These are phyloP conservation scores for Pseudotulostoma volvatum DNA, from an alignment of 495 filamentous ascomycete species.

Conservation along the genomic window DNA sequence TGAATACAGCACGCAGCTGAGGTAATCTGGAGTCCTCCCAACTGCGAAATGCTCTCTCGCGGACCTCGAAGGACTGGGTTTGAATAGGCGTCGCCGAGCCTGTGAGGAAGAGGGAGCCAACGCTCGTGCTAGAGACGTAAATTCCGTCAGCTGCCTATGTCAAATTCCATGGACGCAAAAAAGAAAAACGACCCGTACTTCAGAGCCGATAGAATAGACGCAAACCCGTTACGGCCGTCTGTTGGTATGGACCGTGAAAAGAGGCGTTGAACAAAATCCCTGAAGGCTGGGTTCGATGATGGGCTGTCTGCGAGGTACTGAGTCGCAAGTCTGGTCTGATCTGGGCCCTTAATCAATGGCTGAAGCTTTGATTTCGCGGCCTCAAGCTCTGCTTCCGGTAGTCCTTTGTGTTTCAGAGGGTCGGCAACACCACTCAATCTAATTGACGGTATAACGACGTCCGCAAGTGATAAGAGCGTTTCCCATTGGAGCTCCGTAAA, in stretches of 20 bases:
- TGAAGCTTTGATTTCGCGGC: slow-evolving; percentile 16
- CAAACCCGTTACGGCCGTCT: slow-evolving; percentile 33
- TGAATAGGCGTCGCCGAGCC: slow-evolving; percentile 46
- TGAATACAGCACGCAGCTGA: slow-evolving; percentile 39
- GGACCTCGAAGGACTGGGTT: slow-evolving; percentile 40
- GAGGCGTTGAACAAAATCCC: slow-evolving; percentile 26
- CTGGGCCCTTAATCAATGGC: slow-evolving; percentile 13
- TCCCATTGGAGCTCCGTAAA: slow-evolving; percentile 38
- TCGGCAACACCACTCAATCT: slow-evolving; percentile 13
- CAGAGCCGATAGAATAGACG: slow-evolving; percentile 34
- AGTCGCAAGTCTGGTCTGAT: slow-evolving; percentile 16
- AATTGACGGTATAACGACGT: slow-evolving; percentile 38
- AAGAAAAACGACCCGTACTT: slow-evolving; percentile 40
- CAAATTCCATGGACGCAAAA: background rate
- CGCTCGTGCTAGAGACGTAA: slow-evolving; percentile 36
- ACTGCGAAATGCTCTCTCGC: slow-evolving; percentile 41
- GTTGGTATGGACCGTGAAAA: slow-evolving; percentile 26
- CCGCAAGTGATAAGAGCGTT: slow-evolving; percentile 36
- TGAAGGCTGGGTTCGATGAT: slow-evolving; percentile 31
- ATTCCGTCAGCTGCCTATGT: slow-evolving; percentile 2
- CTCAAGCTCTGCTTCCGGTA: slow-evolving; percentile 23
- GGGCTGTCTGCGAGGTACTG: slow-evolving; percentile 34
- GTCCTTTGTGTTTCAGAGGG: slow-evolving; percentile 13
- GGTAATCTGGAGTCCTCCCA: slow-evolving; percentile 44
- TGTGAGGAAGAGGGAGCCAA: slow-evolving; percentile 51